phyloP scores from a whole-genome alignment of 1,284 basidiomycete species.

The Neolentinus lepideus region DNA sequence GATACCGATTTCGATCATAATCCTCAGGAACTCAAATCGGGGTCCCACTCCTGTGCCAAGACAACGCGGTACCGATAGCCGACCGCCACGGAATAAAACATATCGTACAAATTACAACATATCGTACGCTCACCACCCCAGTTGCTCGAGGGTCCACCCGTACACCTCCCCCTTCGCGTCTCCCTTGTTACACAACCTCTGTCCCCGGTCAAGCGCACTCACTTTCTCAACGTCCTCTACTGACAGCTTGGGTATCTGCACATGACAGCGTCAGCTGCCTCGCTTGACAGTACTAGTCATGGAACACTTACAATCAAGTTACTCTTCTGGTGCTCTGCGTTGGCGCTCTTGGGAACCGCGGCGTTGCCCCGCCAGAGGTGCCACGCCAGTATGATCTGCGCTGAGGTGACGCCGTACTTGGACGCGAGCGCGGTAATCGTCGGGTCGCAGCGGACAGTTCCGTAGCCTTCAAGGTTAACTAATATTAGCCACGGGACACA shows the following conservation, averaged over 20 bases:
- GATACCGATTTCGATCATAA: background rate
- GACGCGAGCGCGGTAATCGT: slow-evolving; percentile 31
- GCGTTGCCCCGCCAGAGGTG: slow-evolving; percentile 32
- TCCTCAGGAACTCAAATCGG: background rate
- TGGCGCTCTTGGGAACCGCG: slow-evolving; percentile 34
- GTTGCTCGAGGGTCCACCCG: slow-evolving; percentile 35
- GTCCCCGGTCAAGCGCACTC: slow-evolving; percentile 29
- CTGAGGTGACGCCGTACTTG: slow-evolving; percentile 34
- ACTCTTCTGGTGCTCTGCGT: slow-evolving; percentile 32
- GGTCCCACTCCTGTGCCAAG: background rate
- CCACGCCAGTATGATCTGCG: slow-evolving; percentile 38
- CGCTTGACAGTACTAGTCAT: background rate
- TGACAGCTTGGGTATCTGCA: slow-evolving; percentile 3
- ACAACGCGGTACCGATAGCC: background rate
- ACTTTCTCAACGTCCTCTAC: slow-evolving; percentile 21
- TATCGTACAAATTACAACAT: background rate
- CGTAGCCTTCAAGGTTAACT: slow-evolving; percentile 24
- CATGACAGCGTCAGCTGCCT: background rate
- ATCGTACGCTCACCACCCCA: slow-evolving; percentile 27
- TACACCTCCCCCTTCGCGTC: slow-evolving; percentile 23
- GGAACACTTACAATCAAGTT: slow-evolving; percentile 29
- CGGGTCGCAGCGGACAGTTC: slow-evolving; percentile 32
- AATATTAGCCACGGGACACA: slow-evolving; percentile 10
- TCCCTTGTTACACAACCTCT: slow-evolving; percentile 31
- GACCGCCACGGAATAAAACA: background rate